Conservation (phyloP, 139 green algal species). For the Klebsormidium nitens region DNA sequence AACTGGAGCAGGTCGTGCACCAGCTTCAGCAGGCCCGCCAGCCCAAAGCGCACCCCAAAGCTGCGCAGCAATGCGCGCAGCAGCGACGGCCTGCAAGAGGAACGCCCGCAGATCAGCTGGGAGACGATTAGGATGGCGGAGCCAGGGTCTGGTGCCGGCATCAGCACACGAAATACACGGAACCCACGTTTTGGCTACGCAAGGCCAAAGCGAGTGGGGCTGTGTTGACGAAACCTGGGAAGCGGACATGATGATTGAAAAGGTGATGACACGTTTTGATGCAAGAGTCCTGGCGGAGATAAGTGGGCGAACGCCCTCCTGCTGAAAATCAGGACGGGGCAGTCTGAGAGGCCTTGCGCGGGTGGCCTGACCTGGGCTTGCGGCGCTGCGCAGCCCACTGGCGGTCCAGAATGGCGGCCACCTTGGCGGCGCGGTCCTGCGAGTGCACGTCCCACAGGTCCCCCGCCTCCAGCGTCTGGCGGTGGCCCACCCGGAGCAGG, state of each 20-base stretch:
- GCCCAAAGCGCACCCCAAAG: neutral
- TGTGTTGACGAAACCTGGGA: neutral
- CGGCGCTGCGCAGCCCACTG: neutral
- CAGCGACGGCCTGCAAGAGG: slow-evolving; percentile 8
- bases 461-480: slow-evolving; percentile 2
- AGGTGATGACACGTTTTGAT: neutral
- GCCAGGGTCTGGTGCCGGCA: no score
- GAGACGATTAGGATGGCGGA: neutral
- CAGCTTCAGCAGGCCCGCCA: slow-evolving; percentile 20
- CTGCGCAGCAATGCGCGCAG: neutral
- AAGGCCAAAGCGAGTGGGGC: neutral
- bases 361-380: neutral
- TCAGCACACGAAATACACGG: no score
- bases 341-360: neutral
- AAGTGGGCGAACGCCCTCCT: neutral
- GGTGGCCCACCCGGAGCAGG: slow-evolving; percentile 25
- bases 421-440: neutral
- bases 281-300: neutral
- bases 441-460: slow-evolving; percentile 24
- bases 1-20: slow-evolving; percentile 36
- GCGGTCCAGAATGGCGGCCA: slow-evolving; percentile 4
- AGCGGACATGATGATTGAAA: neutral
- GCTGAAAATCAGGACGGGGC: neutral
- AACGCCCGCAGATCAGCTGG: neutral
- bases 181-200: no score